Base-by-base conservation (phyloP, 179 eudicot species). In the Spergularia azorica region DNA sequence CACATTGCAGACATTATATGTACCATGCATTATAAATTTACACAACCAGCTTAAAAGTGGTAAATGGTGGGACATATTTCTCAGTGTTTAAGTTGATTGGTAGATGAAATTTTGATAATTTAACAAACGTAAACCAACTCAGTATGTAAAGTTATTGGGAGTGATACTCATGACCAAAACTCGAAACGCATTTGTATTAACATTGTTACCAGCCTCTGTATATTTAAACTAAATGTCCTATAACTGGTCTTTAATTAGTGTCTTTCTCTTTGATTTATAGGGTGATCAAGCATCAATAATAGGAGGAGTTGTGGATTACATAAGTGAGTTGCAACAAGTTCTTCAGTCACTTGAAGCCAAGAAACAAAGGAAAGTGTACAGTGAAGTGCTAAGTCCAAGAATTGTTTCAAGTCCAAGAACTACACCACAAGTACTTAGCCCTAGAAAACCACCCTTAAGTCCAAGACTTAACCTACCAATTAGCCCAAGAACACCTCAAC, bases 221-320 rank as follows among this genome's bases (percentile, higher is more conserved):
- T 26, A 26, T 26, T 26, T 26, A 26, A 26, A 26, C 32, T 2
- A 26, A 26, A 26, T 2, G 32, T 26, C 32, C 32, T 26, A 26
- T 26, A 26, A 26, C 32, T 26, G 32, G 32, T 26, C 32, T 26
- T 26, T 26, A 26, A 26, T 26, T 26, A 26, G 32, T 26, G 32
- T 26, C 32, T 26, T 26, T 26, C 32, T 26, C 32, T 26, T 26
- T 26, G 32, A 2, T 15, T 2, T 15, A 20, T 52, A 95, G 99
- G 98, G 98, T 12, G 99, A 95, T 80, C 99, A 95, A 88, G 99
- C 99, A 50, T 95, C 99, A 16, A 90, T 95, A 72, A 91, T 95
- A 5, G 99, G 96, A 7, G 99, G 99, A n/a, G 99, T 95, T 0
- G 90, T 93, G 66, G 90, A 93, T 38, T 95, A 91, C 79, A 93